phyloP scores from a whole-genome alignment of 495 filamentous ascomycete species.

The Immersiella caudata region DNA sequence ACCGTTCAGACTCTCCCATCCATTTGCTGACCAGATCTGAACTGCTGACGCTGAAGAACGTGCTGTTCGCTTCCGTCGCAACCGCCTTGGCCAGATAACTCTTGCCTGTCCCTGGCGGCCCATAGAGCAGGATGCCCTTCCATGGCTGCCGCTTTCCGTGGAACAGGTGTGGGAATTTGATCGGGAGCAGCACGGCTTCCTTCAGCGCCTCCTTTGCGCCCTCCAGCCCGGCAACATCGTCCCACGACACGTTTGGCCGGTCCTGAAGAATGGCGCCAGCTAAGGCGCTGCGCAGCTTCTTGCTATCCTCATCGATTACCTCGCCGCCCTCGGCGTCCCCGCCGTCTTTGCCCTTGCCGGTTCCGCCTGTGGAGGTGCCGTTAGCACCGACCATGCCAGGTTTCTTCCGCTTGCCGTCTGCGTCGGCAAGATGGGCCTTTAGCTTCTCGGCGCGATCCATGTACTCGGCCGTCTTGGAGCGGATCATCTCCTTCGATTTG shows the following conservation, averaged over 20 bases:
- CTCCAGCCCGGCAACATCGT: conserved; percentile 97
- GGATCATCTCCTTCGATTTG: conserved; percentile 94
- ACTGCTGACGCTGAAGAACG: conserved; percentile 98
- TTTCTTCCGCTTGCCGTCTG: conserved; percentile 69
- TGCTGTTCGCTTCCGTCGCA: conserved; percentile 97
- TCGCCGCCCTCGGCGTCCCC: conserved; percentile 60
- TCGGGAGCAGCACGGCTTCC: conserved; percentile 94
- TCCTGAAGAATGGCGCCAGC: conserved; percentile 92
- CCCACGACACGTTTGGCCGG: conserved; percentile 94
- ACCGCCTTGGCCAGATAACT: conserved; percentile 96
- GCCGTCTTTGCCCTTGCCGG: conserved; percentile 54
- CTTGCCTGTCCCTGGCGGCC: conserved; percentile 96
- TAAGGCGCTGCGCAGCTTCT: conserved; percentile 89
- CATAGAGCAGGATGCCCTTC: conserved; percentile 97
- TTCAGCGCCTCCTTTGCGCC: conserved; percentile 95
- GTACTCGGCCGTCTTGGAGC: conserved; percentile 89
- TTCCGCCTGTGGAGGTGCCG: conserved; percentile 73
- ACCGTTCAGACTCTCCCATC: conserved; percentile 99
- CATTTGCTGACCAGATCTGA: conserved; percentile 97
- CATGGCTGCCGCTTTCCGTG: conserved; percentile 96
- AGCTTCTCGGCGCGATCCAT: conserved; percentile 98
- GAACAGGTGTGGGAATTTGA: conserved; percentile 97
- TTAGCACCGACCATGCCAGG: conserved; percentile 85
- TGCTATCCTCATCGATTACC: conserved; percentile 81
- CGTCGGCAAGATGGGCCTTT: conserved; percentile 81